Evolutionary conservation across 176 grass and related monocot genomes (phyloP).

Genomic region (Luzula sylvatica): DNA sequence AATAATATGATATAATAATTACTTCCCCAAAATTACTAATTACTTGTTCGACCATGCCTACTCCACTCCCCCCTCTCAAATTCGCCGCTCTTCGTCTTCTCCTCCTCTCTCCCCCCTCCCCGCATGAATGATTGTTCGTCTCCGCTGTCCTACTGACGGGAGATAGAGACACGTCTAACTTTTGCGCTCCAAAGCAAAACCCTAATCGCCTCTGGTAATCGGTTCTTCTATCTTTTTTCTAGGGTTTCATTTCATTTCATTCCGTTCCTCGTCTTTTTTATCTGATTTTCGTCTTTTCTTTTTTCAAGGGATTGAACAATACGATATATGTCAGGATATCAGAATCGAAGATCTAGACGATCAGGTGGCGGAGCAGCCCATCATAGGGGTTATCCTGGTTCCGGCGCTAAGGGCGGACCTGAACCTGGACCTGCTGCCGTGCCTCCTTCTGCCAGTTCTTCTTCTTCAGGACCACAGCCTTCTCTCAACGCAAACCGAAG

Average conservation of each 20-base stretch:
- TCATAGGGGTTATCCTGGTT: slow-evolving; percentile 49
- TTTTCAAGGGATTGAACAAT: slow-evolving; percentile 11
- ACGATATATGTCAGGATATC: slow-evolving; percentile 74
- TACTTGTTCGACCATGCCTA: slow-evolving; percentile 6
- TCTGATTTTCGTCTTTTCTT: neutral
- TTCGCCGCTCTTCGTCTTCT: slow-evolving; percentile 24
- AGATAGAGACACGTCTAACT: slow-evolving; percentile 7
- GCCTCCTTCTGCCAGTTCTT: slow-evolving; percentile 30
- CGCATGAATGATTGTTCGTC: slow-evolving; percentile 18
- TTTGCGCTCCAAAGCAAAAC: slow-evolving; percentile 1
- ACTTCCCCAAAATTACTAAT: neutral
- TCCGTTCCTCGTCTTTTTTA: neutral
- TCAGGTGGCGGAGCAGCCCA: slow-evolving; percentile 53
- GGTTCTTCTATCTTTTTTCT: slow-evolving; percentile 2
- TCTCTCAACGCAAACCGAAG: slow-evolving; percentile 44
- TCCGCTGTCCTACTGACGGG: slow-evolving; percentile 29
- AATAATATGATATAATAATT: too few relatives aligned
- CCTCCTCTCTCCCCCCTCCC: neutral
- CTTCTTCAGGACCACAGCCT: slow-evolving; percentile 25
- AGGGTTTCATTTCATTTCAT: slow-evolving; percentile 26
- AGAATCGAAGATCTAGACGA: slow-evolving; percentile 70
- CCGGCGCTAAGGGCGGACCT: slow-evolving; percentile 18
- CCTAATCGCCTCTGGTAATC: neutral
- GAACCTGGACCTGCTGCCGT: neutral
- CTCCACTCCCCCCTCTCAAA: too few relatives aligned